phyloP scores from a whole-genome alignment of 768 basidiomycete species.

The Leccinum boreale region DNA sequence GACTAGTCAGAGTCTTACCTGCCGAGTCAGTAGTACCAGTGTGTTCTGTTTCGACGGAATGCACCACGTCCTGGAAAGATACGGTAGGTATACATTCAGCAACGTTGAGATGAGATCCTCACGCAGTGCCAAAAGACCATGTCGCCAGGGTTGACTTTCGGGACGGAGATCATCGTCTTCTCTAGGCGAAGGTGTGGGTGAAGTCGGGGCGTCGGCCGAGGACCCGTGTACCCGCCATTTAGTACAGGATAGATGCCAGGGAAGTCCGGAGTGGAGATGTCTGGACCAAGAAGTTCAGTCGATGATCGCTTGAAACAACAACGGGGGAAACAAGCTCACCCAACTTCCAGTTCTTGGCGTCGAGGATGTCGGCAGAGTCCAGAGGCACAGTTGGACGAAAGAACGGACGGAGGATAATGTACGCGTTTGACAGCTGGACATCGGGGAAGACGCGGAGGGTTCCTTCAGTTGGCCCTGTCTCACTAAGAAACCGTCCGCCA shows the following conservation, averaged over 20 bases:
- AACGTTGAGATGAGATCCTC: conserved; percentile 4
- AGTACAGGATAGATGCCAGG: conserved; percentile 39
- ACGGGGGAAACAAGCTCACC: conserved; percentile 27
- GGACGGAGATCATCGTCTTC: conserved; percentile 66
- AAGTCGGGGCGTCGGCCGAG: conserved; percentile 46
- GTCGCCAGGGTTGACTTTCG: conserved; percentile 71
- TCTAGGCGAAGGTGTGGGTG: conserved; percentile 70
- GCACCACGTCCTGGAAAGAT: conserved; percentile 39
- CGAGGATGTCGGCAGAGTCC: conserved; percentile 40
- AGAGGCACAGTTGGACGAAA: conserved; percentile 49
- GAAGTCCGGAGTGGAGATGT: conserved; percentile 47
- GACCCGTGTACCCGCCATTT: conserved; percentile 32
- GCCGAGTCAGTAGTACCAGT: conserved; percentile 54
- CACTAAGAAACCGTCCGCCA: conserved; percentile 30
- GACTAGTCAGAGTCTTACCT: conserved; percentile 32
- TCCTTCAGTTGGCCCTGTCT: conserved; percentile 67
- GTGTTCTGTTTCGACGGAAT: conserved; percentile 50
- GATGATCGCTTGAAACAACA: conserved; percentile 21
- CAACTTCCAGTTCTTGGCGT: conserved; percentile 53
- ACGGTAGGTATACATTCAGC: not conserved
- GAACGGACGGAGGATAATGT: conserved; percentile 74
- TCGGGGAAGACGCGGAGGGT: conserved; percentile 71
- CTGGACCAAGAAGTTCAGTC: conserved; percentile 26
- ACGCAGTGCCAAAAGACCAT: conserved; percentile 78
- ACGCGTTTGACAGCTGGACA: conserved; percentile 63